Evolutionary conservation across 768 basidiomycete species (phyloP), one percentile per base, ranked within the genome.

Genomic region (Russula ochroleuca): DNA sequence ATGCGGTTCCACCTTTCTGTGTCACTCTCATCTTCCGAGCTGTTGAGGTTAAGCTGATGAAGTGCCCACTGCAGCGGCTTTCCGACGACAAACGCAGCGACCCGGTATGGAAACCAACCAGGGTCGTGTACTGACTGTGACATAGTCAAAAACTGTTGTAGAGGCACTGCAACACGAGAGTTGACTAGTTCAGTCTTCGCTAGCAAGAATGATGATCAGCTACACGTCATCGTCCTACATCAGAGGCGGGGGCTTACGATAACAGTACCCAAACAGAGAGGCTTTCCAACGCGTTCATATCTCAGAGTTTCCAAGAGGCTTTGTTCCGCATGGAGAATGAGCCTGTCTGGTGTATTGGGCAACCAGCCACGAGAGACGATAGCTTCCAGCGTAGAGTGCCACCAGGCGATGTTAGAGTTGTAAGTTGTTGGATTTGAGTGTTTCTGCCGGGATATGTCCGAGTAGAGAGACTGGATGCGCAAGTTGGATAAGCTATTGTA

Each of bases 1-100:
- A 88, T 66, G 66, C 73, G 65, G 74, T 81, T 77, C 87, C 83
- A 85, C 60, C 77, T 73, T 59, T 80, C 77, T 8, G 70, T 69
- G 43, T 80, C 78, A 43, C 75, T 75, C 28, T 79, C 75, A 2
- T 88, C 87, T 52, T 90, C 87, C 3, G 75, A 70, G 21, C 82
- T 83, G 8, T 89, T 83, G 4, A 94, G 75, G 28, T 84, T 87
- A n/a, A 87, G 77, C 66, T 90, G 90, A 65, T 88, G 85, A 61
- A 94, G 80, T 3, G 87, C 85, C 92, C 92, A 94, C 88, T 87
- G 92, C 2, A 94, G 76, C 3, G 92, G 92, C 69, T 83, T 85
- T 8, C 86, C 90, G 8, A 94, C 79, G 9, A 93, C 76, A 61
- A 81, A 87, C 11, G 87, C 79, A 3, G 83, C 88, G 56, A 92